Conservation (phyloP, 352 stramenopile genomes). For the Pythium insidiosum region DNA sequence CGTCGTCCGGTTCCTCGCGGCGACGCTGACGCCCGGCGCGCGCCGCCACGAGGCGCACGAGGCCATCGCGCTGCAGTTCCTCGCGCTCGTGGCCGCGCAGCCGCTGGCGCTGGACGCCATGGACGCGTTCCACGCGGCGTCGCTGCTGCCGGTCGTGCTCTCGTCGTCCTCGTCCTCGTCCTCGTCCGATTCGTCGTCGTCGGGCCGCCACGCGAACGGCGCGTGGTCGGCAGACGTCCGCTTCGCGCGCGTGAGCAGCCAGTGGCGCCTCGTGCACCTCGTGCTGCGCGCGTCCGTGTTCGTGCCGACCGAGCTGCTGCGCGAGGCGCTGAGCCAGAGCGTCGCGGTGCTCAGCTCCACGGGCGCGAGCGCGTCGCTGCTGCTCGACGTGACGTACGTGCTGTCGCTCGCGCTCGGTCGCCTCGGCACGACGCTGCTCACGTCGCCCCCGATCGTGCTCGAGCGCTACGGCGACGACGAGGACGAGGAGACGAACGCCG, state of each 20-base stretch:
- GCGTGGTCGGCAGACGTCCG: constrained; percentile 10
- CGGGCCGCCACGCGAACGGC: constrained; percentile 10
- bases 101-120: constrained; percentile 8
- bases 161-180: constrained; percentile 3
- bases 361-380: constrained; percentile 40
- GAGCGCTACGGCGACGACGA: too few species aligned
- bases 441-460: too few species aligned
- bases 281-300: constrained; percentile 44
- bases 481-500: constrained; percentile 1
- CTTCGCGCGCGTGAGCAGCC: constrained; percentile 35
- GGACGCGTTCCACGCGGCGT: constrained; percentile 8
- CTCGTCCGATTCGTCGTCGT: constrained; percentile 2
- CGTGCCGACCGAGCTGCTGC: constrained; percentile 30
- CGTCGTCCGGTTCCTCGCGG: constrained; percentile 6
- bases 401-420: constrained; percentile 40
- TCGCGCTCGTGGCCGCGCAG: constrained; percentile 13
- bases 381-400: constrained; percentile 68
- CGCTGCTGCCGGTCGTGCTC: constrained; percentile 7
- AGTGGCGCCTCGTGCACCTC: constrained; percentile 47
- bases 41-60: constrained; percentile 8
- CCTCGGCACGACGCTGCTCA: constrained; percentile 26
- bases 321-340: constrained; percentile 25
- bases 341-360: constrained; percentile 42
- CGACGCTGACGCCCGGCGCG: background rate
- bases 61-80: constrained; percentile 10